These are phyloP conservation scores for Fragilariopsis cylindrus DNA, from an alignment of 108 stramenopile species.

Conservation along the genomic window DNA sequence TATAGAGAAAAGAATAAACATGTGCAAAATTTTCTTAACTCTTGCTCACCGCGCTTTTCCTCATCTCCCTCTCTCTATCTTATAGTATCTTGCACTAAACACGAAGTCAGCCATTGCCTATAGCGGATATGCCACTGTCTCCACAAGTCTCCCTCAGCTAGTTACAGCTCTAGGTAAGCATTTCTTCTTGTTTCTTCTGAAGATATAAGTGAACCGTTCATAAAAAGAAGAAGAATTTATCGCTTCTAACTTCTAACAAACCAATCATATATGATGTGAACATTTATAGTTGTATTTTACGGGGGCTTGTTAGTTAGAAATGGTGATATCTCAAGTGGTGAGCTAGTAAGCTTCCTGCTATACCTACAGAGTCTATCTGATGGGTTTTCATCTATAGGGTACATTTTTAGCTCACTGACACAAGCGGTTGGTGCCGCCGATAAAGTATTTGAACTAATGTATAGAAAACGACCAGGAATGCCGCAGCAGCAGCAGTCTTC, in stretches of 20 bases:
- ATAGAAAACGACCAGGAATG: constrained; percentile 48
- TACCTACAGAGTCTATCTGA: constrained; percentile 56
- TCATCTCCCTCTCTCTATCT: background rate
- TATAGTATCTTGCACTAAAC: constrained; percentile 57
- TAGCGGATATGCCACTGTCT: constrained; percentile 56
- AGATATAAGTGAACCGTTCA: background rate
- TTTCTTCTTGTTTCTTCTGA: background rate
- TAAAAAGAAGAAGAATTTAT: background rate
- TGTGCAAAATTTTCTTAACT: background rate
- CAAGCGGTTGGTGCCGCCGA: constrained; percentile 78
- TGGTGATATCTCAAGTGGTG: constrained; percentile 53
- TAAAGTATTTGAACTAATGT: constrained; percentile 76
- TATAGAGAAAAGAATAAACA: no score
- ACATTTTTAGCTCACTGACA: constrained; percentile 58
- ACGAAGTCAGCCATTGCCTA: constrained; percentile 60
- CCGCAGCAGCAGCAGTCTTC: background rate
- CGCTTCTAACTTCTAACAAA: background rate
- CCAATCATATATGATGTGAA: background rate
- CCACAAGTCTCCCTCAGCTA: constrained; percentile 71
- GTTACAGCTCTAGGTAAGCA: constrained; percentile 54
- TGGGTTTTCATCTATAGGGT: constrained; percentile 58
- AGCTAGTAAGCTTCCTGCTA: constrained; percentile 70
- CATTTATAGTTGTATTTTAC: constrained; percentile 57
- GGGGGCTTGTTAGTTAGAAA: constrained; percentile 70
- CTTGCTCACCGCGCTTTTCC: background rate